A percentile compares a stretch with the other conserved stretches of the same genome.
phyloP scores from a whole-genome alignment of 139 green algal genomes.

The Chlamydomonas sp. region DNA sequence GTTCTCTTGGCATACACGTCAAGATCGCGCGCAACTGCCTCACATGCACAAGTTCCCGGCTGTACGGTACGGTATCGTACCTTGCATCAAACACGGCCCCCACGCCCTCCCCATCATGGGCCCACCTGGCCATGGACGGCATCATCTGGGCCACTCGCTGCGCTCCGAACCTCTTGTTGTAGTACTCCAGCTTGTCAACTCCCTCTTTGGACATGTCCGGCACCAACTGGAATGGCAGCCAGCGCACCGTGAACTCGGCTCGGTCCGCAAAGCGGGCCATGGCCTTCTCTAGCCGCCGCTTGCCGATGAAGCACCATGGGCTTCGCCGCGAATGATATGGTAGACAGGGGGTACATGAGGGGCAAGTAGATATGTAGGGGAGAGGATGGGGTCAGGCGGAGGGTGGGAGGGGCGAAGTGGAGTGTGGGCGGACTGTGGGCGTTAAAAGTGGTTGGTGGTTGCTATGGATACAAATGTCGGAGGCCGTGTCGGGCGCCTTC shows the following conservation, averaged over 20 bases:
- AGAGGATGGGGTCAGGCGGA: not conserved
- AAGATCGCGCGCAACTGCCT: no score
- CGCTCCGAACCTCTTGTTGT: slow-evolving; percentile 73
- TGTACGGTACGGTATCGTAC: no score
- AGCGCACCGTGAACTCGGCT: slow-evolving; percentile 47
- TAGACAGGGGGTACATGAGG: not conserved
- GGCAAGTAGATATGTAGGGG: no score
- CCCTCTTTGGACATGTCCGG: slow-evolving; percentile 61
- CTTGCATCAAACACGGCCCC: no score
- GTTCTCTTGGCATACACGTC: no score
- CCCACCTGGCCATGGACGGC: slow-evolving; percentile 51
- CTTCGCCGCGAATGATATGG: slow-evolving; percentile 5
- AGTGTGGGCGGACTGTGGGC: no score
- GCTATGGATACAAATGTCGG: no score
- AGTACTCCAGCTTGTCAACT: slow-evolving; percentile 69
- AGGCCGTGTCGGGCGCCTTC: no score
- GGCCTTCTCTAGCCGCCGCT: slow-evolving; percentile 65
- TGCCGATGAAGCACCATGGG: slow-evolving; percentile 80
- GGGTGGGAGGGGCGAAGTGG: no score
- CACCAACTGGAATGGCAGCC: slow-evolving; percentile 67
- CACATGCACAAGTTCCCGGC: no score
- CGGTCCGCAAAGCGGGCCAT: slow-evolving; percentile 37
- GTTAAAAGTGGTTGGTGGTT: no score
- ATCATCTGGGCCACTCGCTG: slow-evolving; percentile 53
- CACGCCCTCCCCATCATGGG: not conserved